phyloP scores from a whole-genome alignment of 176 grass and related monocot genomes.

The Elaeis guineensis region DNA sequence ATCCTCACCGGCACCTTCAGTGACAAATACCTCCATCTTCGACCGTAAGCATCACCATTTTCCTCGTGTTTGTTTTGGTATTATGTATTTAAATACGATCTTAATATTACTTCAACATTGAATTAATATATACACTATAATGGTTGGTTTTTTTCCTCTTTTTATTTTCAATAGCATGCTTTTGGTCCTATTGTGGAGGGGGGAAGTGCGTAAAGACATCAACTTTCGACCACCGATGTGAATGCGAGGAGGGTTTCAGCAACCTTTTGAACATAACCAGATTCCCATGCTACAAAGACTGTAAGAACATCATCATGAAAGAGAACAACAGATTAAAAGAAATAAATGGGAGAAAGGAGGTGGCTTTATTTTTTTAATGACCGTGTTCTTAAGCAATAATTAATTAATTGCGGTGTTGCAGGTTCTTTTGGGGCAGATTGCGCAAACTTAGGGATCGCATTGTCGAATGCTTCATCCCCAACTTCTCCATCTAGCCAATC shows the following conservation, averaged over 20 bases:
- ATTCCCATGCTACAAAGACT: conserved; percentile 63
- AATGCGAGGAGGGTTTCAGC: conserved; percentile 50
- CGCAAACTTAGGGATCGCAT: neutral
- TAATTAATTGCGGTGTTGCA: too few species aligned
- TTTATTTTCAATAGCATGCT: conserved; percentile 37
- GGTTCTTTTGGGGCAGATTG: neutral
- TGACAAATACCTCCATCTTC: conserved; percentile 38
- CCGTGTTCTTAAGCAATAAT: too few species aligned
- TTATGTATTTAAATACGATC: neutral
- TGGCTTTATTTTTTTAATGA: too few species aligned
- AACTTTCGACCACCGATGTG: conserved; percentile 43
- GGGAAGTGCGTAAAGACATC: conserved; percentile 55
- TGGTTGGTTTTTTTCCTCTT: neutral
- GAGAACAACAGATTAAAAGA: neutral
- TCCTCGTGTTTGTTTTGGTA: neutral
- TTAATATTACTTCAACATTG: neutral
- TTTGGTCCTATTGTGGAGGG: conserved; percentile 52
- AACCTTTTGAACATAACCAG: conserved; percentile 68
- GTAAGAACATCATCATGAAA: conserved; percentile 32
- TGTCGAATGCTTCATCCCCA: neutral
- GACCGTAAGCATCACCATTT: conserved; percentile 40
- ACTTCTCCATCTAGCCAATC: neutral
- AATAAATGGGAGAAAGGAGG: too few species aligned
- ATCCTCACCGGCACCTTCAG: conserved; percentile 4
- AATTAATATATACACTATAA: neutral